A percentile compares a stretch with the other conserved stretches of the same genome.
Conservation (phyloP, 2,329 filamentous ascomycete genomes). For the Pseudonectria buxi region DNA sequence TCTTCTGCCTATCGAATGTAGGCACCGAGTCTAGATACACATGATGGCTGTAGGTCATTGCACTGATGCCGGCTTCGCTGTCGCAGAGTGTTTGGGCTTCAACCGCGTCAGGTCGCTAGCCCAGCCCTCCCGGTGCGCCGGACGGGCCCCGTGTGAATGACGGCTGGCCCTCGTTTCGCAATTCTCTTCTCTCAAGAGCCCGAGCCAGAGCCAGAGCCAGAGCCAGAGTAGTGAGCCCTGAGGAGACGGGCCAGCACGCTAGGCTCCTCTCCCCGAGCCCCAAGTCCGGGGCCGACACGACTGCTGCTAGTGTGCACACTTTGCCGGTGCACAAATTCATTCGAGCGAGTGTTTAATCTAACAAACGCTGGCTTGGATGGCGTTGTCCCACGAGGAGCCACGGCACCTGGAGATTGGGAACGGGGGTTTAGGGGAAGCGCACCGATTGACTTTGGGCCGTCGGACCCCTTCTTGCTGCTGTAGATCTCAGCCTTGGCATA, state of each 20-base stretch:
- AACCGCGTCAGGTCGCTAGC: too few species aligned
- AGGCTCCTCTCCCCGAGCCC: neutral
- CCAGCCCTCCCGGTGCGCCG: too few species aligned
- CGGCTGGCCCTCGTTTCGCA: conserved; percentile 17
- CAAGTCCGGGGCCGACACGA: neutral
- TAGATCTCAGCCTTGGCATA: neutral
- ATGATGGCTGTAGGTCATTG: neutral
- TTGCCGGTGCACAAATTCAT: conserved; percentile 7
- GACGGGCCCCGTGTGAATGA: conserved; percentile 15
- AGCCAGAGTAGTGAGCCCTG: too few species aligned
- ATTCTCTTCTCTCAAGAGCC: conserved; percentile 8
- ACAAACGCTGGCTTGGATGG: conserved; percentile 11
- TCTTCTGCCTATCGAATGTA: too few species aligned
- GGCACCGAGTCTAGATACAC: too few species aligned
- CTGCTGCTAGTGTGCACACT: conserved; percentile 9
- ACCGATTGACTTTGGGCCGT: conserved; percentile 1
- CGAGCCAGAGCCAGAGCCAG: too few species aligned
- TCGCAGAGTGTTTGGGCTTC: too few species aligned
- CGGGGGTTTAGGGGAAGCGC: conserved; percentile 12
- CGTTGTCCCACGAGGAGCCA: conserved; percentile 9
- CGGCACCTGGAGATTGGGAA: conserved; percentile 19
- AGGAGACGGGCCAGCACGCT: too few species aligned
- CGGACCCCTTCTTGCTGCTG: conserved; percentile 9
- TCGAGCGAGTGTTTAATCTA: conserved; percentile 2
- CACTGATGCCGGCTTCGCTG: too few species aligned